Percentiles rank a stretch among this genome's conserved stretches.
These are phyloP conservation scores for Endoconidiophora polonica DNA, from an alignment of 2,329 filamentous ascomycete genomes.

Conservation along the genomic window DNA sequence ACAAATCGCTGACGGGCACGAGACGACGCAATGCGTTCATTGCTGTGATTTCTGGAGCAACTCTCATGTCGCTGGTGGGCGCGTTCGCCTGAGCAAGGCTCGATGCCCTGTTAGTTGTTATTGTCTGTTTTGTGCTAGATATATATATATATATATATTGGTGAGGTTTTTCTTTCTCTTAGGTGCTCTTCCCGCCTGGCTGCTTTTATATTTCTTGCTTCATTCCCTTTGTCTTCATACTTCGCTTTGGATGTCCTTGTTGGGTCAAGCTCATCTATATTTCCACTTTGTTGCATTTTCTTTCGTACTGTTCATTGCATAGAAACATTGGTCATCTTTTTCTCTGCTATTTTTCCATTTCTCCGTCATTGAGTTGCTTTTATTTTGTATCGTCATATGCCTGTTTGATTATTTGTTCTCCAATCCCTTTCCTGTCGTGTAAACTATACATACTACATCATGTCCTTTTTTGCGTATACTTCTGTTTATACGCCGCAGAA, in stretches of 20 bases:
- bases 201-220: too few relatives aligned
- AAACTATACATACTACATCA: too few relatives aligned
- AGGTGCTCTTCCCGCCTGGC: neutral
- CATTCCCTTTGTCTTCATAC: neutral
- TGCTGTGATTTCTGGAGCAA: constrained; percentile 45
- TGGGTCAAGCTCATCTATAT: neutral
- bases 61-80: constrained; percentile 54
- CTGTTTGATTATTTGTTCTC: neutral
- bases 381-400: too few relatives aligned
- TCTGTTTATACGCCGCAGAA: too few relatives aligned
- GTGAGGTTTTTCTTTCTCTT: constrained; percentile 15
- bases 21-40: constrained; percentile 45
- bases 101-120: neutral
- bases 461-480: too few relatives aligned
- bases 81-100: constrained; percentile 42
- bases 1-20: constrained; percentile 45
- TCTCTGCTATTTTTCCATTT: neutral
- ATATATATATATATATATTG: constrained; percentile 5
- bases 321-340: neutral
- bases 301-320: neutral
- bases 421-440: too few relatives aligned
- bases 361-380: too few relatives aligned
- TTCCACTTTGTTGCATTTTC: constrained; percentile 1
- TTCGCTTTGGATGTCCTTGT: too few relatives aligned
- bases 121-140: neutral